Evolutionary conservation across 768 basidiomycete genomes (phyloP).

Genomic region (Tylopilus subfusipes): DNA sequence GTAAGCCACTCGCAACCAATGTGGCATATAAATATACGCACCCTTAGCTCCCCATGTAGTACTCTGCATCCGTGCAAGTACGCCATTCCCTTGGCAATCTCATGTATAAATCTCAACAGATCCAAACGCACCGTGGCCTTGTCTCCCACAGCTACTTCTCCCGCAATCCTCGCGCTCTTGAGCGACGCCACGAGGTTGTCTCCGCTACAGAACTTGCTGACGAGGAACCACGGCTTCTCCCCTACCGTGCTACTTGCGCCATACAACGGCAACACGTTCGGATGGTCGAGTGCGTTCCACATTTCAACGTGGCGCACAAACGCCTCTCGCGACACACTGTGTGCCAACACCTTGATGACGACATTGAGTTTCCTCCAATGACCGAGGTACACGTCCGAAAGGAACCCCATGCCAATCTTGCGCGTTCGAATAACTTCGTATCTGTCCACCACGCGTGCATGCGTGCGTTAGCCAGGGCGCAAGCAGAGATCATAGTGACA

Average conservation of each 20-base stretch:
- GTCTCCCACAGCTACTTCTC: not conserved
- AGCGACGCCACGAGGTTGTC: constrained; percentile 64
- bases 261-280: constrained; percentile 67
- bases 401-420: constrained; percentile 70
- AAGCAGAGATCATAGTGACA: not conserved
- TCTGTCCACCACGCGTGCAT: constrained; percentile 26
- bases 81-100: constrained; percentile 78
- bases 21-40: constrained; percentile 25
- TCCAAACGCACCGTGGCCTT: constrained; percentile 27
- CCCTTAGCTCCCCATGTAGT: constrained; percentile 81
- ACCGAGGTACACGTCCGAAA: constrained; percentile 77
- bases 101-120: constrained; percentile 59
- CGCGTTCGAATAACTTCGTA: constrained; percentile 73
- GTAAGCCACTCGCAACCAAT: not conserved
- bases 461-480: not conserved
- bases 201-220: constrained; percentile 67
- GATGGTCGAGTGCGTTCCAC: constrained; percentile 68
- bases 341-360: constrained; percentile 69
- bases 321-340: constrained; percentile 54
- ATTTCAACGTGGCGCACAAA: constrained; percentile 70
- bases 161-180: constrained; percentile 27
- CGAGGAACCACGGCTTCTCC: constrained; percentile 75
- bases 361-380: constrained; percentile 64
- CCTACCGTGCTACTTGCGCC: constrained; percentile 73
- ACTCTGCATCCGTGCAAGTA: constrained; percentile 69